phyloP scores from a whole-genome alignment of 768 basidiomycete genomes.

The Phaffia australis region DNA sequence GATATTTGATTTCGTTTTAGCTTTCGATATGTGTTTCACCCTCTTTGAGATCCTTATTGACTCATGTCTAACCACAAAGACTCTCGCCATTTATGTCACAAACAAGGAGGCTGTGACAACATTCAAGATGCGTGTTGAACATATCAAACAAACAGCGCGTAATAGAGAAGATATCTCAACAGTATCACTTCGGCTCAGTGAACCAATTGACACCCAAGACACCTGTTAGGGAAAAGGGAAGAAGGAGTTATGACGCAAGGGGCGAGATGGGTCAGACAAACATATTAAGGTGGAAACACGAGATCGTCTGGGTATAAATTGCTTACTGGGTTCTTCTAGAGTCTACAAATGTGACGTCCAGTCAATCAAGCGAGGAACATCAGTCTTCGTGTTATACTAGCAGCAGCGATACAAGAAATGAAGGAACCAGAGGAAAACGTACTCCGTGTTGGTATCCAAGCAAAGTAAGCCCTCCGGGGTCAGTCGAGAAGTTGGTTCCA shows the following conservation, averaged over 20 bases:
- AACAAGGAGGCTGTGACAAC: no score
- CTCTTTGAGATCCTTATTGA: no score
- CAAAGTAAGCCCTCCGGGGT: conserved; percentile 15
- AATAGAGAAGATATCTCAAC: no score
- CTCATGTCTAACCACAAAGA: no score
- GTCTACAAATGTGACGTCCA: neutral
- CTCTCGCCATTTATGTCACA: no score
- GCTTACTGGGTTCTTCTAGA: conserved; percentile 14
- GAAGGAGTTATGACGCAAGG: no score
- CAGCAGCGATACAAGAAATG: neutral
- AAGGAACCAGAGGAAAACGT: conserved; percentile 1
- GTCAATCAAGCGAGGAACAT: neutral
- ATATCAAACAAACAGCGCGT: no score
- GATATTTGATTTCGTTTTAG: no score
- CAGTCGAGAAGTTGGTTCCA: conserved; percentile 26
- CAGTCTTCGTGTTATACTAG: neutral
- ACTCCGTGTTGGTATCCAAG: conserved; percentile 25
- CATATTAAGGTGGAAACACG: neutral
- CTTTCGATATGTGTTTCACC: no score
- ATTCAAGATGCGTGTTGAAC: no score
- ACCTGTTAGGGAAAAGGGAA: no score
- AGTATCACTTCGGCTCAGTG: neutral
- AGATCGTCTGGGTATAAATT: neutral
- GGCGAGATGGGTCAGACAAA: neutral
- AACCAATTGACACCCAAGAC: conserved; percentile 8